Evolutionary conservation across 2,329 filamentous ascomycete genomes (phyloP), one percentile per base, ranked within the genome.

Genomic region (Hypoxylon sp.): DNA sequence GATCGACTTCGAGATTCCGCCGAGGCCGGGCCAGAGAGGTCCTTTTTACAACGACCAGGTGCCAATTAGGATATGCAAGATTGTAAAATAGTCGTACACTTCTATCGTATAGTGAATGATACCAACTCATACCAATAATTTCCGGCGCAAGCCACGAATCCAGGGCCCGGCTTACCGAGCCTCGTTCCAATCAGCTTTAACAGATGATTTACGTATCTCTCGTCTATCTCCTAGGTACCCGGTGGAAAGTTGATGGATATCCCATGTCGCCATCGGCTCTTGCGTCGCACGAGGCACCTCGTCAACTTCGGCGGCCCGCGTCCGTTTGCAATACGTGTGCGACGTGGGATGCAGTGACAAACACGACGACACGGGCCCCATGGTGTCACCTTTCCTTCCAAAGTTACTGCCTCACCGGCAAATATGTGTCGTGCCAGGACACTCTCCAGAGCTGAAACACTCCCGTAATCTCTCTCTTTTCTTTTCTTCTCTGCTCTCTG

Each of bases 21-120:
- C 67, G 4, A 69, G 68, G 20, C 64, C 67, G 5, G 66, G 75
- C 57, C 86, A 89, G 68, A 71, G 74, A 18, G 87, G 87, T 0
- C 87, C 87, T 3, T 90, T 90, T 67, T 90, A 88, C 73, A 80
- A 77, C 60, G 82, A 84, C 53, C 63, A 74, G n/a, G 81, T 83
- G 3, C 81, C 82, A 4, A 87, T 89, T 60, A 81, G 81, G 63
- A 83, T 89, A 47, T 83, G 78, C 70, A 69, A 68, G 58, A 76
- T 81, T 61, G 73, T 67, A 24, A 70, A 55, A 35, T 47, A 46
- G 27, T 46, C 10, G 15, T 9, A 3, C 17, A 20, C 15, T 21
- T 40, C 18, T 8, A 23, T 29, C 26, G n/a, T n/a, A n/a, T n/a
- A n/a, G n/a, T n/a, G 8, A 15, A 15, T 17, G n/a, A 10, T 5